These are phyloP conservation scores for Candida patagonica DNA, from an alignment of 805 yeast genomes.

Conservation along the genomic window DNA sequence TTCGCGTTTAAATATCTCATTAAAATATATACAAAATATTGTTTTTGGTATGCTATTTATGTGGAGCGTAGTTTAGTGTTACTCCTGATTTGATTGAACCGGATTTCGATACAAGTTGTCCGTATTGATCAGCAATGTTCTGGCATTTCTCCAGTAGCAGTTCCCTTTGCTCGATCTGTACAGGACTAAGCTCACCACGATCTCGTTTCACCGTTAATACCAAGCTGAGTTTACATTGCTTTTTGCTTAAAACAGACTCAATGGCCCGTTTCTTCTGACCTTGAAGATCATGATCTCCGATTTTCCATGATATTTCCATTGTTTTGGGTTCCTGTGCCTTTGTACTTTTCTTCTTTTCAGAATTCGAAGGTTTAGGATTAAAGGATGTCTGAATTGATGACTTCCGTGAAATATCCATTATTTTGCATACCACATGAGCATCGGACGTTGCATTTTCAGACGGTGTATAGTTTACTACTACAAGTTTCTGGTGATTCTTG, in stretches of 20 bases:
- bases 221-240: conserved; percentile 24
- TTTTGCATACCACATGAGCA: conserved; percentile 20
- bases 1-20: too few relatives aligned
- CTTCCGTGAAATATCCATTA: too few relatives aligned
- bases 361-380: not conserved
- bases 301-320: conserved; percentile 26
- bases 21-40: too few relatives aligned
- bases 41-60: too few relatives aligned
- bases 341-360: conserved; percentile 2
- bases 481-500: conserved; percentile 6
- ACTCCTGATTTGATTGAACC: conserved; percentile 9
- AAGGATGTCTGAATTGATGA: conserved; percentile 7
- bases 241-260: conserved; percentile 20
- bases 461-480: conserved; percentile 15
- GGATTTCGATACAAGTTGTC: conserved; percentile 16
- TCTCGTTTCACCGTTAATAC: conserved; percentile 16
- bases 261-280: conserved; percentile 26
- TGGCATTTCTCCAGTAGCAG: conserved; percentile 18
- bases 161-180: conserved; percentile 24
- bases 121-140: conserved; percentile 19
- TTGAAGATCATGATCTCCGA: conserved; percentile 24
- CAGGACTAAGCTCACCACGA: conserved; percentile 11
- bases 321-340: conserved; percentile 12
- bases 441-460: conserved; percentile 7
- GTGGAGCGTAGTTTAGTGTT: conserved; percentile 14